Conservation (phyloP, 2,329 filamentous ascomycete genomes). For the Diaporthe capsici region DNA sequence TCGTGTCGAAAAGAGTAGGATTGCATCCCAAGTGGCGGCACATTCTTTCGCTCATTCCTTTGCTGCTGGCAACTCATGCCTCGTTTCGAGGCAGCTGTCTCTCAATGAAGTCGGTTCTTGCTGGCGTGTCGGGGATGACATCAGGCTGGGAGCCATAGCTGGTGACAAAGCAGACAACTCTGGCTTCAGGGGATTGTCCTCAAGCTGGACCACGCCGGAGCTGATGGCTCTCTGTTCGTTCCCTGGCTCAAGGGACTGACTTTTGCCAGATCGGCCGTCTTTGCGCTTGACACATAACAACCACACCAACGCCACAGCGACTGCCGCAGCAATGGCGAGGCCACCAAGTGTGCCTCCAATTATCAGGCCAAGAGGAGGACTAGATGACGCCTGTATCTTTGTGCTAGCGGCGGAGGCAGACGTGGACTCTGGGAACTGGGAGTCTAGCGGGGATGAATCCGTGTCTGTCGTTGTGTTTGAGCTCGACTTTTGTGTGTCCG, state of each 20-base stretch:
- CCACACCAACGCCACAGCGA: not conserved
- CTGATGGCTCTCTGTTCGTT: not conserved
- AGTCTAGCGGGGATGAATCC: not conserved
- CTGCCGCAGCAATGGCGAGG: not conserved
- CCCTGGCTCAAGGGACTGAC: not conserved
- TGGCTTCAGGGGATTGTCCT: not conserved
- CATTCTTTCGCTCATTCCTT: not conserved
- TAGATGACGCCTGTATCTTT: not conserved
- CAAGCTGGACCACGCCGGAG: not conserved
- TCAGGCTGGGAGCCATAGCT: not conserved
- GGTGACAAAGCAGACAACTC: not conserved
- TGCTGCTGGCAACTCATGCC: not conserved
- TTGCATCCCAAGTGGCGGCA: not conserved
- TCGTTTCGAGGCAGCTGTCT: not conserved
- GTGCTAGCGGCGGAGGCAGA: not conserved
- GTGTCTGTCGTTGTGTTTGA: not conserved
- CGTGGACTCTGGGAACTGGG: not conserved
- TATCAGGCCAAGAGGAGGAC: not conserved
- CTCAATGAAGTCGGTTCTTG: not conserved
- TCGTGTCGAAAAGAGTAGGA: no score
- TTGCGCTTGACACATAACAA: not conserved
- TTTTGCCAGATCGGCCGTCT: not conserved
- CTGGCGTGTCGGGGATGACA: not conserved
- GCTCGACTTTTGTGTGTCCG: not conserved
- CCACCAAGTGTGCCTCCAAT: not conserved